Conservation (phyloP, 495 filamentous ascomycete species). For the Hamigera avellanea region DNA sequence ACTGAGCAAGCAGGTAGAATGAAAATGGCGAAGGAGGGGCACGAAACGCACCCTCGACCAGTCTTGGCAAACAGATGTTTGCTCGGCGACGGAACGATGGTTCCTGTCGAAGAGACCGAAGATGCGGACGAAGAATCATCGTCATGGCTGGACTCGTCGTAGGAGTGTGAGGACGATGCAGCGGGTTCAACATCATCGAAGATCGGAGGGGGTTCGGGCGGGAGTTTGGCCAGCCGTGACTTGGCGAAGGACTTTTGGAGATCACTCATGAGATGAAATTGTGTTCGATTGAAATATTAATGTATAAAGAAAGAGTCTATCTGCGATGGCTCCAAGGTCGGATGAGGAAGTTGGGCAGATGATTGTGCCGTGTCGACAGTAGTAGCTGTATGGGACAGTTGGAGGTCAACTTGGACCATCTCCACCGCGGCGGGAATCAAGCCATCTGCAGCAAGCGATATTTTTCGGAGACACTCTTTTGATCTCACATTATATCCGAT, state of each 20-base stretch:
- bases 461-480: too few species aligned
- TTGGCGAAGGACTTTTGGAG: conserved; percentile 78
- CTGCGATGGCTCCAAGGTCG: too few species aligned
- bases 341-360: too few species aligned
- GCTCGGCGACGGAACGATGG: conserved; percentile 68
- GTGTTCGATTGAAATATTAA: neutral
- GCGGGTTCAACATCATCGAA: conserved; percentile 39
- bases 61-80: conserved; percentile 62
- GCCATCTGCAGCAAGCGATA: too few species aligned
- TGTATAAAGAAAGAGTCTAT: too few species aligned
- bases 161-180: conserved; percentile 9
- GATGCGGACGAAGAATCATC: conserved; percentile 69
- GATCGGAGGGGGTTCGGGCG: conserved; percentile 40
- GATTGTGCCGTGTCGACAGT: too few species aligned
- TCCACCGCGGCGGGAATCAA: too few species aligned
- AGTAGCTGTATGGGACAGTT: too few species aligned
- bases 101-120: conserved; percentile 79
- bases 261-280: conserved; percentile 67
- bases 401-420: too few species aligned
- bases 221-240: conserved; percentile 56
- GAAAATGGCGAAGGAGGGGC: conserved; percentile 3
- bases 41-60: conserved; percentile 38
- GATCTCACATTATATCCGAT: too few species aligned
- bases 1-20: too few species aligned
- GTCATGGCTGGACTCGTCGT: conserved; percentile 28